phyloP scores from a whole-genome alignment of 2,329 filamentous ascomycete species.

The Chaetoscypha palmicola region DNA sequence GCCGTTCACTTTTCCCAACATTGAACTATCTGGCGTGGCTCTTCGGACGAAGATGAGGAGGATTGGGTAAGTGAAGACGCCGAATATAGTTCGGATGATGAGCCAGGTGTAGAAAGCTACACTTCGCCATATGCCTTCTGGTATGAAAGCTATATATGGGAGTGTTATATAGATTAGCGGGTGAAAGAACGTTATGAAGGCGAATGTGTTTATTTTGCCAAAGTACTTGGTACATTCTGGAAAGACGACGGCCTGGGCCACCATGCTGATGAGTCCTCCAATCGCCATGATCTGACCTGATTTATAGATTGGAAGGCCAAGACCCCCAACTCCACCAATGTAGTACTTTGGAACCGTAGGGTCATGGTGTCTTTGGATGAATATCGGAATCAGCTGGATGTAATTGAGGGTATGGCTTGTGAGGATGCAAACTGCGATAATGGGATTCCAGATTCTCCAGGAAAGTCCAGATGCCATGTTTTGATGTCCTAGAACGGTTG shows the following conservation, averaged over 20 bases:
- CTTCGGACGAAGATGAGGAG: slow-evolving; percentile 5
- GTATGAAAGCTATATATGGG: slow-evolving; percentile 4
- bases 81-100: slow-evolving; percentile 2
- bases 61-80: slow-evolving; percentile 2
- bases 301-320: not conserved
- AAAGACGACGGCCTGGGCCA: not conserved
- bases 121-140: slow-evolving; percentile 1
- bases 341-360: not conserved
- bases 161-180: slow-evolving; percentile 1
- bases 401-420: slow-evolving; percentile 2
- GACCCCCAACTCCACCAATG: slow-evolving; percentile 1
- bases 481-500: not conserved
- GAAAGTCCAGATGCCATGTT: not conserved
- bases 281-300: slow-evolving; percentile 1
- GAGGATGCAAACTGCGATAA: slow-evolving; percentile 4
- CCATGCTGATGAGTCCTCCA: slow-evolving; percentile 1
- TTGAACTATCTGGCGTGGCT: not conserved
- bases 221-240: slow-evolving; percentile 1
- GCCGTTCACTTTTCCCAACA: slow-evolving; percentile 4
- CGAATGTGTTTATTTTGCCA: not conserved
- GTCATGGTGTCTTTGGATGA: not conserved
- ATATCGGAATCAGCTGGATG: slow-evolving; percentile 5
- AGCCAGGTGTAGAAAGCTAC: slow-evolving; percentile 1
- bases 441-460: slow-evolving; percentile 3
- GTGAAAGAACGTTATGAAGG: slow-evolving; percentile 2